A percentile compares a stretch with the other conserved stretches of the same genome.
These are phyloP conservation scores for Trichophyton benhamiae DNA, from an alignment of 2,329 filamentous ascomycete species.

Conservation along the genomic window DNA sequence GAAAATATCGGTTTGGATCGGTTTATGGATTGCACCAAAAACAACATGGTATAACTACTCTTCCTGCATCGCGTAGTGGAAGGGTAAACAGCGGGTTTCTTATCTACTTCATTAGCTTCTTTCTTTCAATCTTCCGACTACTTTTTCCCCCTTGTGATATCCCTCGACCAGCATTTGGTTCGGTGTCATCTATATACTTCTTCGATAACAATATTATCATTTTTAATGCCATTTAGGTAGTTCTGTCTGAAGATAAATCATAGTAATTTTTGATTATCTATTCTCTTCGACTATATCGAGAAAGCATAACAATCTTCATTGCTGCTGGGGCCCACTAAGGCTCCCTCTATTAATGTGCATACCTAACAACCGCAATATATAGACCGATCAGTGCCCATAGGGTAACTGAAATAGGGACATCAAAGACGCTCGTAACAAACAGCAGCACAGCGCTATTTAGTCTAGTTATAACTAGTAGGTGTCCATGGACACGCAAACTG, in stretches of 20 bases:
- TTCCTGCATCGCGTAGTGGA: background rate
- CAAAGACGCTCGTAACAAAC: slow-evolving; percentile 1
- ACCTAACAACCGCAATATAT: background rate
- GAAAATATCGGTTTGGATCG: background rate
- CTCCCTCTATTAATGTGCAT: background rate
- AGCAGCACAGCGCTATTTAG: background rate
- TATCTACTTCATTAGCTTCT: background rate
- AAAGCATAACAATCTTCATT: background rate
- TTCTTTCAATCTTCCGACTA: background rate
- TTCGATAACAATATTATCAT: slow-evolving; percentile 3
- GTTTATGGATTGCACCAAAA: background rate
- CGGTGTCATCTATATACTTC: background rate
- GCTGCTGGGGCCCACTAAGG: background rate
- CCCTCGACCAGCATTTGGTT: slow-evolving; percentile 1
- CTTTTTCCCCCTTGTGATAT: background rate
- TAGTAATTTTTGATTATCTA: too few species aligned
- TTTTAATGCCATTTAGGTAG: background rate
- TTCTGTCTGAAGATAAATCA: background rate
- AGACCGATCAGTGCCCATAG: background rate
- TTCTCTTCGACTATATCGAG: background rate
- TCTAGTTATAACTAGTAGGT: background rate
- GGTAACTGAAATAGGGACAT: background rate
- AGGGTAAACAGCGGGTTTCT: background rate
- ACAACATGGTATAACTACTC: background rate
- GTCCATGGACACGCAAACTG: background rate